Evolutionary conservation across 148 eudicot species (phyloP).

Genomic region (Persicaria maculosa): DNA sequence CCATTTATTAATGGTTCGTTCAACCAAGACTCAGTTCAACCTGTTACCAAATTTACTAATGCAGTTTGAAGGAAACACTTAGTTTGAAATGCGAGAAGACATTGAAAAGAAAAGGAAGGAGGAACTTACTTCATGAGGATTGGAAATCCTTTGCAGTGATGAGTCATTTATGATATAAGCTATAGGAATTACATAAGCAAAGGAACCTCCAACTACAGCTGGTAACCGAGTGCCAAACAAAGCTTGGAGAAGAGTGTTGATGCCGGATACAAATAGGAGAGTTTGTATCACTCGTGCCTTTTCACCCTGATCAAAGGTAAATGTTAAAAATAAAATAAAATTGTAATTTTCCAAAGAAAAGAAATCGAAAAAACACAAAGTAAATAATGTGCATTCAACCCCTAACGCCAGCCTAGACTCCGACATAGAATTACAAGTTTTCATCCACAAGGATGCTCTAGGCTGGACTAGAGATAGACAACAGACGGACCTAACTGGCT

Average conservation of each 20-base stretch:
- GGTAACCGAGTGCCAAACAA: constrained; percentile 97
- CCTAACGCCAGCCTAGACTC: too few relatives aligned
- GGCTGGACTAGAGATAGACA: too few relatives aligned
- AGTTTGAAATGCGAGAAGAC: not conserved
- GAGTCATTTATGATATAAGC: constrained; percentile 86
- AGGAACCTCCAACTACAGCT: constrained; percentile 95
- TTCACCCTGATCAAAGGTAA: constrained; percentile 58
- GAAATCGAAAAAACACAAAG: not conserved
- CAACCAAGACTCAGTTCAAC: not conserved
- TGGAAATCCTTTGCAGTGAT: constrained; percentile 56
- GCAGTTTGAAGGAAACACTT: not conserved
- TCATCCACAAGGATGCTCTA: too few relatives aligned
- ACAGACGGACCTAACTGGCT: not conserved
- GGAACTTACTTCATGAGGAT: constrained; percentile 68
- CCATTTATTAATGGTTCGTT: not conserved
- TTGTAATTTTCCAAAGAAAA: not conserved
- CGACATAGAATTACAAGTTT: too few relatives aligned
- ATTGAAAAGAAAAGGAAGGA: not conserved
- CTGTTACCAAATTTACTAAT: not conserved
- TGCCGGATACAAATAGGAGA: constrained; percentile 83
- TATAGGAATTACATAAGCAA: constrained; percentile 73
- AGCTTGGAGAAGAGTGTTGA: constrained; percentile 94
- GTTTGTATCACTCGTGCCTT: constrained; percentile 97
- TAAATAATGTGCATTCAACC: not conserved
- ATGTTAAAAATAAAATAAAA: too few relatives aligned